Evolutionary conservation across 2,329 filamentous ascomycete species (phyloP).

Genomic region (Alternaria solani): DNA sequence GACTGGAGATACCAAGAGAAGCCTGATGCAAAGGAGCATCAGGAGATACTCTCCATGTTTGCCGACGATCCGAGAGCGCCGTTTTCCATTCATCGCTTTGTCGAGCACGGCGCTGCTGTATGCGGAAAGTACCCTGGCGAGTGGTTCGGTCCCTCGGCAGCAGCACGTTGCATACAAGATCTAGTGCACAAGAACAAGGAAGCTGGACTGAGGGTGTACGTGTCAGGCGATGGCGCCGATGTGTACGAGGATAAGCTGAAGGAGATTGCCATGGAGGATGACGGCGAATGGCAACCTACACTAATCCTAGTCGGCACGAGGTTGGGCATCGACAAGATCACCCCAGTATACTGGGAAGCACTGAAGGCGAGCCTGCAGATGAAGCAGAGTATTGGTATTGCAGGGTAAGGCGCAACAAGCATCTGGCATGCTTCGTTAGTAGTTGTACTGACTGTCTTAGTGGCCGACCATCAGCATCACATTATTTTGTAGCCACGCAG

Average conservation of each 20-base stretch:
- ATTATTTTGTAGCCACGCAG: conserved; percentile 77
- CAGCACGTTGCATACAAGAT: conserved; percentile 89
- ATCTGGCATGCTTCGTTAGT: not conserved
- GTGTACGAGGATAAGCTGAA: conserved; percentile 92
- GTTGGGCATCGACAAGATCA: conserved; percentile 92
- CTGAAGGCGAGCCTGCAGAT: conserved; percentile 84
- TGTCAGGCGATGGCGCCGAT: conserved; percentile 87
- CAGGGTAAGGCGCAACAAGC: conserved; percentile 69
- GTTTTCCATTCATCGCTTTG: conserved; percentile 95
- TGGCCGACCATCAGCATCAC: conserved; percentile 88
- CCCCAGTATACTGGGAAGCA: conserved; percentile 94
- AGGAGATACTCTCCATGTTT: conserved; percentile 78
- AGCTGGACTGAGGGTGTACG: conserved; percentile 78
- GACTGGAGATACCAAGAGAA: conserved; percentile 77
- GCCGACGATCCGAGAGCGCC: conserved; percentile 86
- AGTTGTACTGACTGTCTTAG: conserved; percentile 56
- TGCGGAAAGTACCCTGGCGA: conserved; percentile 96
- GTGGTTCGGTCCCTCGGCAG: conserved; percentile 99
- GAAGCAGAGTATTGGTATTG: conserved; percentile 93
- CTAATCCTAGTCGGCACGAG: conserved; percentile 88
- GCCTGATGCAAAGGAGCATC: conserved; percentile 65
- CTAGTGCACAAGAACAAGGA: conserved; percentile 72
- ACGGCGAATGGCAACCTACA: conserved; percentile 77
- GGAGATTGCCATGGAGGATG: conserved; percentile 74
- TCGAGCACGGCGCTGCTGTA: conserved; percentile 81